Evolutionary conservation across 345 rosid species (phyloP).

Genomic region (Melaleuca quinquenervia): DNA sequence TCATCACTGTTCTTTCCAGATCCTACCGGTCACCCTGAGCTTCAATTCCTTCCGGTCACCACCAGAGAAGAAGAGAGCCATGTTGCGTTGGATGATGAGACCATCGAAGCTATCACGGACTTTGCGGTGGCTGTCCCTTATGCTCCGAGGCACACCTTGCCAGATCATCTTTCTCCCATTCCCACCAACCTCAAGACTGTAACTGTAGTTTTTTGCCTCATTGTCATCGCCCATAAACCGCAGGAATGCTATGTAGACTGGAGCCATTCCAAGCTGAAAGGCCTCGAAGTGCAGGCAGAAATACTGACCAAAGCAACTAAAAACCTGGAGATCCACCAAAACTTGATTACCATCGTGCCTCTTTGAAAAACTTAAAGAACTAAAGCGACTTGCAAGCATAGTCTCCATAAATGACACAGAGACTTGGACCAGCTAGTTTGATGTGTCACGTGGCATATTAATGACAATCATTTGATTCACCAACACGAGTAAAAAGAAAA

Average conservation of each 20-base stretch:
- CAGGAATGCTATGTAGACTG: slow-evolving; percentile 66
- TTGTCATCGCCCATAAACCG: slow-evolving; percentile 79
- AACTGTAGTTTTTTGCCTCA: slow-evolving; percentile 66
- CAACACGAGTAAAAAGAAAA: background rate
- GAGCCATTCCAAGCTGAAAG: slow-evolving; percentile 72
- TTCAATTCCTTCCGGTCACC: slow-evolving; percentile 72
- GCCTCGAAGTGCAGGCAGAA: slow-evolving; percentile 80
- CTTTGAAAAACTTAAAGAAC: background rate
- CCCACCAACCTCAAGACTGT: slow-evolving; percentile 84
- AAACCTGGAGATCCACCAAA: slow-evolving; percentile 30
- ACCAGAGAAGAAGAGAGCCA: slow-evolving; percentile 78
- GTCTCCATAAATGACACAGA: background rate
- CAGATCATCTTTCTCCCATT: slow-evolving; percentile 65
- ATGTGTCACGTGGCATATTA: background rate
- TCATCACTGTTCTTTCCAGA: slow-evolving; percentile 69
- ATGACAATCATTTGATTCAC: background rate
- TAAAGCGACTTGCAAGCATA: background rate
- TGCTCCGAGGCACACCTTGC: slow-evolving; percentile 82
- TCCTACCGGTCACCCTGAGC: slow-evolving; percentile 75
- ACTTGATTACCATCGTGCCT: background rate
- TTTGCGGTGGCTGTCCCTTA: slow-evolving; percentile 65
- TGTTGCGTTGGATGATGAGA: slow-evolving; percentile 64
- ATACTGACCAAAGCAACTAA: slow-evolving; percentile 75
- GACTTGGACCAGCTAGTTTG: background rate
- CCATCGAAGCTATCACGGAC: slow-evolving; percentile 84